Conservation (phyloP, 257 asterid species). For the Solanum chiquidenum region DNA sequence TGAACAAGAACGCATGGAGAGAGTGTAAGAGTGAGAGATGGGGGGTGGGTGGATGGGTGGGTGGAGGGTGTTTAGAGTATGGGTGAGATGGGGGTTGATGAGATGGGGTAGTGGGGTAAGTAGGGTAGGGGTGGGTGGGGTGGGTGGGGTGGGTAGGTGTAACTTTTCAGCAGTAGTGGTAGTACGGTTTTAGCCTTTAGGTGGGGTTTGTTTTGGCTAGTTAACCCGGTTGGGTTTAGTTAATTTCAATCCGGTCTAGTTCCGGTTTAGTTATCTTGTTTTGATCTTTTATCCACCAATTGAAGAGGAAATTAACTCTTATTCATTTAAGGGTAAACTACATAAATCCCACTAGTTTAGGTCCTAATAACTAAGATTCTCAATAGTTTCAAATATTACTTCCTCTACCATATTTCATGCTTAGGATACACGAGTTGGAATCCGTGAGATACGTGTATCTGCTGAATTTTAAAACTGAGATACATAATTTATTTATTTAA, state of each 20-base stretch:
- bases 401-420: too few species aligned
- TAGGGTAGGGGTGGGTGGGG: neutral
- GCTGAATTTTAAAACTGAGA: too few species aligned
- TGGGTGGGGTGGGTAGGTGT: neutral
- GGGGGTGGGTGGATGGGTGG: neutral
- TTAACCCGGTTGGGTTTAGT: neutral
- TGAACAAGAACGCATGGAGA: neutral
- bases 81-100: neutral
- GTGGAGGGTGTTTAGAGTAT: neutral
- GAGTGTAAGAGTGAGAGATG: neutral
- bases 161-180: neutral
- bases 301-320: neutral
- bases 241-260: neutral
- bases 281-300: neutral
- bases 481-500: too few species aligned
- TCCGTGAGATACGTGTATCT: too few species aligned
- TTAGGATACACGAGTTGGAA: too few species aligned
- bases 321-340: neutral
- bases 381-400: too few species aligned
- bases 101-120: constrained; percentile 1
- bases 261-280: neutral
- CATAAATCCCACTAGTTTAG: too few species aligned
- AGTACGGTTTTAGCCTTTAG: neutral
- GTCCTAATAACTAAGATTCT: too few species aligned
- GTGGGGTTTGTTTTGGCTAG: neutral